Percentiles rank a stretch among this genome's conserved stretches.
Conservation (phyloP, 2,329 filamentous ascomycete genomes). For the Alternaria brassicicola region DNA sequence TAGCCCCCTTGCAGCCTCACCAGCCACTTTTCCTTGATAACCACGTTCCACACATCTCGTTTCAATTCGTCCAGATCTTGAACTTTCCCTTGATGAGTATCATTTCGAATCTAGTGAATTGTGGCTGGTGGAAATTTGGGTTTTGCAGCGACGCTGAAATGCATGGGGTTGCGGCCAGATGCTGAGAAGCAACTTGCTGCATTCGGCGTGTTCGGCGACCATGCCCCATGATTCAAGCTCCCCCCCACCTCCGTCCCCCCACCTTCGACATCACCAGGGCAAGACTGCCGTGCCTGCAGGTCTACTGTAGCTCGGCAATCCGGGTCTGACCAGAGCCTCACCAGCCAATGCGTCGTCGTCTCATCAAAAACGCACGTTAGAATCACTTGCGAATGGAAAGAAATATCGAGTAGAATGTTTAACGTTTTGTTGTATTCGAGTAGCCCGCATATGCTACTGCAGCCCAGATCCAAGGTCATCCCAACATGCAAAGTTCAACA, state of each 20-base stretch:
- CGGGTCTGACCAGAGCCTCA: neutral
- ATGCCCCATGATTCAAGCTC: constrained; percentile 3
- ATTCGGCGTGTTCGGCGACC: neutral
- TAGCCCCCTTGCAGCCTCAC: constrained; percentile 4
- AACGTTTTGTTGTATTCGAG: constrained; percentile 2
- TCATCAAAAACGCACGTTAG: neutral
- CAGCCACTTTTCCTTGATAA: constrained; percentile 10
- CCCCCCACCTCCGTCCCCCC: constrained; percentile 6
- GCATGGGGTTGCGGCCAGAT: constrained; percentile 1
- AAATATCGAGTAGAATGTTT: neutral
- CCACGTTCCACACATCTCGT: constrained; percentile 8
- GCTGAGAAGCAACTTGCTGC: neutral
- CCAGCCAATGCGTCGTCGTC: neutral
- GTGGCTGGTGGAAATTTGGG: neutral
- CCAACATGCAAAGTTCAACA: constrained; percentile 14
- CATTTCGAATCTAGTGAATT: neutral
- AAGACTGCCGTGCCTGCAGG: constrained; percentile 3
- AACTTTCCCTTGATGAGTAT: neutral
- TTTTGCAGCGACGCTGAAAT: neutral
- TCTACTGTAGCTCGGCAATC: neutral
- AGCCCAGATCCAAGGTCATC: constrained; percentile 3
- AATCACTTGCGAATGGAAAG: neutral
- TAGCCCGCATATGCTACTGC: constrained; percentile 6
- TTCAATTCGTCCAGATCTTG: neutral
- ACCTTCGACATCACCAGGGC: constrained; percentile 12